Percentiles rank a stretch among this genome's conserved stretches.
Evolutionary conservation across 768 basidiomycete genomes (phyloP).

Genomic region (Agrocybe chaxingu): DNA sequence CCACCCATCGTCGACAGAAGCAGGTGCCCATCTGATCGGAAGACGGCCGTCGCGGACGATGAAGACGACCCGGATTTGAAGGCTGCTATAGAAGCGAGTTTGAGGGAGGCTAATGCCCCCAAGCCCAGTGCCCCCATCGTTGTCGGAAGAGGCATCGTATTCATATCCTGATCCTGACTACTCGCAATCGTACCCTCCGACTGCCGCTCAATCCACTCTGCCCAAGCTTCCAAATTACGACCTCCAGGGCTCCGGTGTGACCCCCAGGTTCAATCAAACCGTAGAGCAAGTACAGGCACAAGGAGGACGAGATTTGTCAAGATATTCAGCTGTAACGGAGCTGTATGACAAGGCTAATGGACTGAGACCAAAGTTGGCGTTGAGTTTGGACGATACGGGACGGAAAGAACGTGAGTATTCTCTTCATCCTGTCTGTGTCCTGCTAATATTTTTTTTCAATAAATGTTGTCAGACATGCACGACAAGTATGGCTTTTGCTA

Average conservation of each 20-base stretch:
- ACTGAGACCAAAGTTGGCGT: slow-evolving; percentile 76
- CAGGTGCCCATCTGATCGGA: slow-evolving; percentile 35
- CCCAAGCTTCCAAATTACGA: slow-evolving; percentile 75
- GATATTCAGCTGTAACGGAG: slow-evolving; percentile 82
- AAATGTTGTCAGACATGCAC: slow-evolving; percentile 91
- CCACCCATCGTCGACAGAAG: slow-evolving; percentile 65
- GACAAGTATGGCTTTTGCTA: slow-evolving; percentile 47
- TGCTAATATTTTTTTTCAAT: slow-evolving; percentile 32
- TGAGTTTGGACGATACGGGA: slow-evolving; percentile 80
- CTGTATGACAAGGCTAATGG: slow-evolving; percentile 80
- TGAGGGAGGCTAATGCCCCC: slow-evolving; percentile 80
- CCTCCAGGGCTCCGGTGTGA: slow-evolving; percentile 80
- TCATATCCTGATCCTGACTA: slow-evolving; percentile 35
- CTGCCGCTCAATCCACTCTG: slow-evolving; percentile 36
- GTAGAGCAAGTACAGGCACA: slow-evolving; percentile 80
- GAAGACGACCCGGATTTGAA: slow-evolving; percentile 91
- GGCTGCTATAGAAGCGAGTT: slow-evolving; percentile 93
- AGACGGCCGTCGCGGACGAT: slow-evolving; percentile 33
- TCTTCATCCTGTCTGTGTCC: neutral
- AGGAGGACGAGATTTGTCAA: slow-evolving; percentile 72
- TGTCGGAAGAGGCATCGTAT: slow-evolving; percentile 40
- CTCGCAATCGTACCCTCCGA: slow-evolving; percentile 42
- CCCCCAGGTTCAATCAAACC: slow-evolving; percentile 88
- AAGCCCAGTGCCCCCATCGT: slow-evolving; percentile 75
- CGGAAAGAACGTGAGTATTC: slow-evolving; percentile 70